These are phyloP conservation scores for Thinopyrum elongatum DNA, from an alignment of 176 grass and related monocot species.

Conservation along the genomic window DNA sequence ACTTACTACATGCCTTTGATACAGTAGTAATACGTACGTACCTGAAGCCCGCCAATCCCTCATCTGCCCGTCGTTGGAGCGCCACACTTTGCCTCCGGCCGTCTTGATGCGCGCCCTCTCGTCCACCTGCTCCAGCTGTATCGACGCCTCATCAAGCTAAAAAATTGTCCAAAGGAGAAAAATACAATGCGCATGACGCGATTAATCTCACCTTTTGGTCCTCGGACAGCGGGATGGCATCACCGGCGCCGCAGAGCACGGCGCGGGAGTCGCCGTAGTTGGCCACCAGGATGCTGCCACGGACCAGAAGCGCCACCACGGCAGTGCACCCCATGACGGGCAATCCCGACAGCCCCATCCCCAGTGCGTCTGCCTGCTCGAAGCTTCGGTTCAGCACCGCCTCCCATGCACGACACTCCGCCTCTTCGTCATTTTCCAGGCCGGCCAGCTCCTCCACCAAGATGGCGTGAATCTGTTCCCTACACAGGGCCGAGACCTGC, in stretches of 20 bases:
- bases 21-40: not conserved
- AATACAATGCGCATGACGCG: not conserved
- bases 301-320: constrained; percentile 52
- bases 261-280: constrained; percentile 87
- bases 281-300: constrained; percentile 47
- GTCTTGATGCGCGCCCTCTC: not conserved
- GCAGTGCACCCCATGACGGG: constrained; percentile 71
- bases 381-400: constrained; percentile 20
- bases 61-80: not conserved
- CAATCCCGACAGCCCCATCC: not conserved
- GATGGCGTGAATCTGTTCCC: constrained; percentile 59
- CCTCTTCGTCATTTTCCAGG: not conserved
- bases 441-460: constrained; percentile 1
- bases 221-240: constrained; percentile 52
- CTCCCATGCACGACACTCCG: constrained; percentile 31
- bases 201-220: constrained; percentile 75
- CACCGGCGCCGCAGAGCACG: constrained; percentile 49
- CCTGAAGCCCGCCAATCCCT: not conserved
- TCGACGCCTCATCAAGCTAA: not conserved
- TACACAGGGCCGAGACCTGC: constrained; percentile 66
- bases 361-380: constrained; percentile 22
- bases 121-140: not conserved
- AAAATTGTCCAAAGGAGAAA: too few relatives aligned
- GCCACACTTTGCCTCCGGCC: not conserved
- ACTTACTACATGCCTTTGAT: too few relatives aligned